phyloP scores from a whole-genome alignment of 495 filamentous ascomycete species.

The Pseudomonodictys pantanalensis region DNA sequence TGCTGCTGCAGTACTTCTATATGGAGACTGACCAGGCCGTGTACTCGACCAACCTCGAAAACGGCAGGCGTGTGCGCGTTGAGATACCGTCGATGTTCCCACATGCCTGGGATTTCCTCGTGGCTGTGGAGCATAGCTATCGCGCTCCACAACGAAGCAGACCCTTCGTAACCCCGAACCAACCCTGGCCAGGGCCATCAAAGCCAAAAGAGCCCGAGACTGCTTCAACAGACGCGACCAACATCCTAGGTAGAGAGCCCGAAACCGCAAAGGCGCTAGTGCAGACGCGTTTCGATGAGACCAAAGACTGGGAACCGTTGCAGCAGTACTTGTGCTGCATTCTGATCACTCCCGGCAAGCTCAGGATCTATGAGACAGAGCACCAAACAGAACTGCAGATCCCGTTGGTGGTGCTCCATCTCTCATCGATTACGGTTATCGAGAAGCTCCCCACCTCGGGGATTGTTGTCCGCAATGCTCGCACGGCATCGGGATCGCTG shows the following conservation, averaged over 20 bases:
- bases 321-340: conserved; percentile 1
- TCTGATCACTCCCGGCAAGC: conserved; percentile 11
- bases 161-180: conserved; percentile 13
- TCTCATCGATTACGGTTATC: not conserved
- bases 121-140: conserved; percentile 17
- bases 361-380: conserved; percentile 7
- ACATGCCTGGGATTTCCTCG: conserved; percentile 10
- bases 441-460: not conserved
- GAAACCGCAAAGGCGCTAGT: conserved; percentile 6
- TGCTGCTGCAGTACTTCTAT: conserved; percentile 19
- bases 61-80: not conserved
- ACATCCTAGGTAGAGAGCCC: not conserved
- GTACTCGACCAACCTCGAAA: conserved; percentile 9
- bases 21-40: conserved; percentile 15
- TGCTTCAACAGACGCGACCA: not conserved
- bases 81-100: conserved; percentile 11
- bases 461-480: not conserved
- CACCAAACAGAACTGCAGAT: not conserved
- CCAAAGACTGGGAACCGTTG: not conserved
- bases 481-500: too few species aligned
- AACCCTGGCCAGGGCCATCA: not conserved
- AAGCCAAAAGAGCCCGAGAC: not conserved
- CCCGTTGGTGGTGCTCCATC: conserved; percentile 6
- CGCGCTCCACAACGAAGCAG: conserved; percentile 5
- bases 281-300: not conserved